These are phyloP conservation scores for Endotrypanum monterogeii DNA, from an alignment of 208 protist species.

Conservation along the genomic window DNA sequence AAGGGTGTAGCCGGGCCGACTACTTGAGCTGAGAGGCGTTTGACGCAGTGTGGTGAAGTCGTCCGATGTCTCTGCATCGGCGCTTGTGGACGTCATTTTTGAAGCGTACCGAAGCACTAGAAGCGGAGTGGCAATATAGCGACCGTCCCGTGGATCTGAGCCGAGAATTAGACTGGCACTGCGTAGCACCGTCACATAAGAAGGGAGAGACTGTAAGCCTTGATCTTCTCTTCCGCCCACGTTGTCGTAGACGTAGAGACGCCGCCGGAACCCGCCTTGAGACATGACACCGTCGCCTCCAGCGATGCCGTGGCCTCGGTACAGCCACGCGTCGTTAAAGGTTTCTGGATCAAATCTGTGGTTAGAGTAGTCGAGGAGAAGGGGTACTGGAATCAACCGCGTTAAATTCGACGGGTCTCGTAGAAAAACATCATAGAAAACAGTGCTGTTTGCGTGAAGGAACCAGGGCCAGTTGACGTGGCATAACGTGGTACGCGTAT, in stretches of 20 bases:
- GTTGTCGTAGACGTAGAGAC: constrained; percentile 82
- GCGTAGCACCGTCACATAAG: constrained; percentile 42
- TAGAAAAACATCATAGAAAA: constrained; percentile 81
- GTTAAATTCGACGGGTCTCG: constrained; percentile 50
- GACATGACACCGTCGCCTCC: constrained; percentile 7
- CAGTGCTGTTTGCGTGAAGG: constrained; percentile 28
- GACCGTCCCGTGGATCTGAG: constrained; percentile 5
- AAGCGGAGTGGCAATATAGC: constrained; percentile 33
- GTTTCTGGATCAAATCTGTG: constrained; percentile 32
- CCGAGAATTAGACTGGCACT: constrained; percentile 38
- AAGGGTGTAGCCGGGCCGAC: constrained; percentile 19
- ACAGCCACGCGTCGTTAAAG: constrained; percentile 42
- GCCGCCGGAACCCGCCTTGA: constrained; percentile 36
- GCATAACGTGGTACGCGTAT: constrained; percentile 42
- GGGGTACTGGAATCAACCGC: constrained; percentile 64
- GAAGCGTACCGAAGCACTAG: constrained; percentile 64
- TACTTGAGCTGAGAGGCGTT: constrained; percentile 21
- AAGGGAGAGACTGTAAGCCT: neutral
- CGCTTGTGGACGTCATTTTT: constrained; percentile 31
- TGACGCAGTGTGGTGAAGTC: constrained; percentile 8
- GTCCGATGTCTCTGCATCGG: neutral
- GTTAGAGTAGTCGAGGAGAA: constrained; percentile 60
- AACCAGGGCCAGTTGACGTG: constrained; percentile 47
- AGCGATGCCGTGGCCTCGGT: constrained; percentile 17
- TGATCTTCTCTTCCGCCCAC: constrained; percentile 26